These are phyloP conservation scores for Phaeomoniella chlamydospora DNA, from an alignment of 2,329 filamentous ascomycete genomes.

Conservation along the genomic window DNA sequence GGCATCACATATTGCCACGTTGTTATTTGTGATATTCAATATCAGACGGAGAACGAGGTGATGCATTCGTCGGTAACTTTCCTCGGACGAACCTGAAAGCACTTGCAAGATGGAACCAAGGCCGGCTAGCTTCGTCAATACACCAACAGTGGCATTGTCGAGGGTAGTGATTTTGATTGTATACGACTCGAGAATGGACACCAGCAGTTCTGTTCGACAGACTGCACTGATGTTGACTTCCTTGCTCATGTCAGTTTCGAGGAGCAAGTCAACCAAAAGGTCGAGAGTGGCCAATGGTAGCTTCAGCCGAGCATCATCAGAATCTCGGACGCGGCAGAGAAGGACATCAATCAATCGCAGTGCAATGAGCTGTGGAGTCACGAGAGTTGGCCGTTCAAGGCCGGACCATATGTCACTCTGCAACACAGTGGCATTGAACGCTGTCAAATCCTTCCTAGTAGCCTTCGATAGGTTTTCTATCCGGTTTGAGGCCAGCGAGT, in stretches of 20 bases:
- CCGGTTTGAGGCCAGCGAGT: neutral
- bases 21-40: conserved; percentile 77
- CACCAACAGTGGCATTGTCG: conserved; percentile 12
- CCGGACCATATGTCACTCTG: neutral
- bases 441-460: neutral
- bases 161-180: conserved; percentile 15
- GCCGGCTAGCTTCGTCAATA: conserved; percentile 16
- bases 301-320: conserved; percentile 13
- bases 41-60: conserved; percentile 50
- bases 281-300: conserved; percentile 15
- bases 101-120: conserved; percentile 23
- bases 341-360: conserved; percentile 18
- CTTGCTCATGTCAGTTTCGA: conserved; percentile 6
- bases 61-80: conserved; percentile 13
- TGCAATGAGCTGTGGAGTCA: conserved; percentile 1
- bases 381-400: neutral
- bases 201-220: conserved; percentile 13
- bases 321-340: conserved; percentile 17
- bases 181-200: conserved; percentile 23
- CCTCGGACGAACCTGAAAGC: conserved; percentile 5
- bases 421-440: neutral
- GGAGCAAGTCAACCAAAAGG: conserved; percentile 16
- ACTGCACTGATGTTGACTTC: conserved; percentile 7
- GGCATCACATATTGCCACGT: conserved; percentile 49
- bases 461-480: conserved; percentile 1